These are phyloP conservation scores for Rhododendron williamsianum DNA, from an alignment of 148 eudicot genomes.

Conservation along the genomic window DNA sequence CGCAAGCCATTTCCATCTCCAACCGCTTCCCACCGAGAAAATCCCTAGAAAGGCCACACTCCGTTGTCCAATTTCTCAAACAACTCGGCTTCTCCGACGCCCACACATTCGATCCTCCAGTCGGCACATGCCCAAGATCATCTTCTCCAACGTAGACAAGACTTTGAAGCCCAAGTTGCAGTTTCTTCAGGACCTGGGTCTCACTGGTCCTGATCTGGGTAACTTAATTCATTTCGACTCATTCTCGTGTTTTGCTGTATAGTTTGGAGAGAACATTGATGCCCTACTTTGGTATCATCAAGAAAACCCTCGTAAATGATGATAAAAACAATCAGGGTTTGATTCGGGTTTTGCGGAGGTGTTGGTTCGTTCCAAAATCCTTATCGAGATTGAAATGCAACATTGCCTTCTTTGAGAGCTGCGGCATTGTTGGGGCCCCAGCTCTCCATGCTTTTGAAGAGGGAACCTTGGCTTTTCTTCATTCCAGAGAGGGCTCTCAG, in stretches of 20 bases:
- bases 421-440: too few relatives aligned
- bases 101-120: background rate
- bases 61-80: conserved; percentile 4
- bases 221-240: too few relatives aligned
- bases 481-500: too few relatives aligned
- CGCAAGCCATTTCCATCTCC: background rate
- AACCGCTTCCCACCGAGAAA: background rate
- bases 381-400: too few relatives aligned
- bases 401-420: too few relatives aligned
- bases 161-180: too few relatives aligned
- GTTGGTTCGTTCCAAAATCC: background rate
- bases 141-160: background rate
- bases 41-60: background rate
- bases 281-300: background rate
- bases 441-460: too few relatives aligned
- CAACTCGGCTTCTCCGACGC: conserved; percentile 6
- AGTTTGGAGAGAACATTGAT: conserved; percentile 10
- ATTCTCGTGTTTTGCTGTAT: too few relatives aligned
- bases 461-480: too few relatives aligned
- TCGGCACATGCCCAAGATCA: background rate
- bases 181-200: too few relatives aligned
- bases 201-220: too few relatives aligned
- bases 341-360: conserved; percentile 7
- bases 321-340: conserved; percentile 7
- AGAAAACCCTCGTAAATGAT: background rate